phyloP scores from a whole-genome alignment of 495 filamentous ascomycete species.

The Neurospora tetraspora region DNA sequence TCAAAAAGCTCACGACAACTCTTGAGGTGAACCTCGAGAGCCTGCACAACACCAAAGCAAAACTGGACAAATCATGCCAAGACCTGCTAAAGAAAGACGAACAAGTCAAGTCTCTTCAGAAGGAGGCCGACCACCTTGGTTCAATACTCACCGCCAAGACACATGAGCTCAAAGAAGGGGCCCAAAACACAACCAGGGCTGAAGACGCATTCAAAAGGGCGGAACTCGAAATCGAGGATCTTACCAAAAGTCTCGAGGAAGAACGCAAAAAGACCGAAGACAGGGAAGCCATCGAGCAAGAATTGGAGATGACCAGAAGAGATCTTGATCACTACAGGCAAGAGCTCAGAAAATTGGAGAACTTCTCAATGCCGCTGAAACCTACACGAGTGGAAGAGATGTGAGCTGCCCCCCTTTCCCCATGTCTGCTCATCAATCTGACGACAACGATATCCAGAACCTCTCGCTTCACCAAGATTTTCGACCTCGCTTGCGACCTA shows the following conservation, averaged over 20 bases:
- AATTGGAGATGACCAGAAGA: not conserved
- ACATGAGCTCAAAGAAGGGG: not conserved
- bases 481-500: not conserved
- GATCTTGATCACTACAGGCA: not conserved
- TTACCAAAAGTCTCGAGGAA: not conserved
- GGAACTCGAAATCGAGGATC: not conserved
- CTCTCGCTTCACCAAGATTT: not conserved
- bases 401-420: not conserved
- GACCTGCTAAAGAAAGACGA: not conserved
- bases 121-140: not conserved
- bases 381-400: not conserved
- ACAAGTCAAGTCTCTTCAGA: not conserved
- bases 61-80: not conserved
- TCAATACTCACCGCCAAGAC: not conserved
- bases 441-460: not conserved
- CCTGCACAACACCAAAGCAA: not conserved
- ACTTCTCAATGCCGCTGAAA: not conserved
- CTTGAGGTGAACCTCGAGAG: not conserved
- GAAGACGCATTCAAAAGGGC: not conserved
- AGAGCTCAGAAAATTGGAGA: not conserved
- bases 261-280: not conserved
- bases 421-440: not conserved
- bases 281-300: not conserved
- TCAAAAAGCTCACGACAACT: not conserved
- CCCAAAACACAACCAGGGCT: not conserved